These are phyloP conservation scores for Chlorella sp. DNA, from an alignment of 139 green algal genomes.

Conservation along the genomic window DNA sequence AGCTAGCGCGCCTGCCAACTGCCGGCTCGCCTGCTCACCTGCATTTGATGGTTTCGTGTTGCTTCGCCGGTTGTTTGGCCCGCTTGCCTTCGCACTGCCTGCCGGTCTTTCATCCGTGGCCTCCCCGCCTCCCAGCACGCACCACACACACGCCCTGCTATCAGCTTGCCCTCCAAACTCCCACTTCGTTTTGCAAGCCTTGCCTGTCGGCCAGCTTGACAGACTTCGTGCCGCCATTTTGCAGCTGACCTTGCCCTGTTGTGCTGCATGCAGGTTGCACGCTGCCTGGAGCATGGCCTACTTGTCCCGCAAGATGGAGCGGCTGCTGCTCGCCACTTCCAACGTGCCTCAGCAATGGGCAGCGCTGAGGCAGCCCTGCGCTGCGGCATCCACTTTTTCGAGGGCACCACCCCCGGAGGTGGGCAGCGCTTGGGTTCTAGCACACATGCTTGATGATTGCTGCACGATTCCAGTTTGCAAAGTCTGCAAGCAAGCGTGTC, in stretches of 20 bases:
- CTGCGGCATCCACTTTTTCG: not conserved
- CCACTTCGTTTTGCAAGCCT: too few species aligned
- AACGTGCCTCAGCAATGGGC: not conserved
- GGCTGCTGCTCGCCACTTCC: not conserved
- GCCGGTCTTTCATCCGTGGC: too few species aligned
- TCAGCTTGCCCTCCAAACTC: too few species aligned
- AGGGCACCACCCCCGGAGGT: not conserved
- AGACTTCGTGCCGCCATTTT: too few species aligned
- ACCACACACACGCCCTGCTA: too few species aligned
- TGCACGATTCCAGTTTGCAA: not conserved
- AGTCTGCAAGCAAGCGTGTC: not conserved
- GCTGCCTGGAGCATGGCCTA: constrained; percentile 15
- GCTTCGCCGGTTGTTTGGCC: too few species aligned
- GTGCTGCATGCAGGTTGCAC: not conserved
- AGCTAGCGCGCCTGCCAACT: too few species aligned
- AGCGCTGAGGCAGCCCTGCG: constrained; percentile 10
- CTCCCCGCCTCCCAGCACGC: too few species aligned
- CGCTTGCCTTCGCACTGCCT: too few species aligned
- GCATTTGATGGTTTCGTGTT: too few species aligned
- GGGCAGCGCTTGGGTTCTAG: not conserved
- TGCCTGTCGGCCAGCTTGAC: too few species aligned
- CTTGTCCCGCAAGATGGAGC: not conserved
- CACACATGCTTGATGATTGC: not conserved
- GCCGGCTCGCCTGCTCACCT: not conserved
- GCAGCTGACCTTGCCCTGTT: not conserved